Conservation (phyloP, 1,139 yeast species). For the Debaryomycetaceae sp. region DNA sequence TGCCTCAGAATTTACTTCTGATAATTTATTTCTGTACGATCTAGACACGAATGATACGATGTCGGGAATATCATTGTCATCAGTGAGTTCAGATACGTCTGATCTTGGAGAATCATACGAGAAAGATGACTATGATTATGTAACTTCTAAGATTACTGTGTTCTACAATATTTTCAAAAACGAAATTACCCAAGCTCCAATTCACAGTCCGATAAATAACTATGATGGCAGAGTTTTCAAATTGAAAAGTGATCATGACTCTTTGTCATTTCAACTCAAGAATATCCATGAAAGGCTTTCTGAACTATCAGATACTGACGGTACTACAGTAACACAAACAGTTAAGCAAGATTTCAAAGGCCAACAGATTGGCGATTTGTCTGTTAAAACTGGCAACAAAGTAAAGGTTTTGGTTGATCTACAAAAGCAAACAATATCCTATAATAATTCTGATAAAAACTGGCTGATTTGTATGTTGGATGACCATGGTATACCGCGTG, state of each 20-base stretch:
- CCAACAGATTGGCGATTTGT: conserved; percentile 36
- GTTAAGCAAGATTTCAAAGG: conserved; percentile 35
- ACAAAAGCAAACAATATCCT: conserved; percentile 23
- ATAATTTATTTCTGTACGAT: not conserved
- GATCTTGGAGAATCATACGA: not conserved
- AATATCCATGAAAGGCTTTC: not conserved
- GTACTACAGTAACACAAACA: conserved; percentile 10
- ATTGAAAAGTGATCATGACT: not conserved
- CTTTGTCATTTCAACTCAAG: not conserved
- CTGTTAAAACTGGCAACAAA: conserved; percentile 34
- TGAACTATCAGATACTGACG: conserved; percentile 1
- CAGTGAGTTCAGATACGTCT: not conserved
- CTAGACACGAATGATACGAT: not conserved
- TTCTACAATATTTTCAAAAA: conserved; percentile 38
- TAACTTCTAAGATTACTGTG: conserved; percentile 17
- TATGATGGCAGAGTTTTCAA: conserved; percentile 1
- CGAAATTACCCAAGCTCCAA: conserved; percentile 30
- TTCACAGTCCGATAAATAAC: conserved; percentile 9
- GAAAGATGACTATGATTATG: not conserved
- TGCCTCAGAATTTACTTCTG: not conserved
- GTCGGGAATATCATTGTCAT: not conserved
- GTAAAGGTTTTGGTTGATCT: conserved; percentile 35
- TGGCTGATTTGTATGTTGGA: conserved; percentile 36
- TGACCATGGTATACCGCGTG: conserved; percentile 17
- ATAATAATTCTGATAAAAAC: conserved; percentile 17